Evolutionary conservation across 805 yeast species (phyloP).

Genomic region (Wickerhamiella spandovensis): DNA sequence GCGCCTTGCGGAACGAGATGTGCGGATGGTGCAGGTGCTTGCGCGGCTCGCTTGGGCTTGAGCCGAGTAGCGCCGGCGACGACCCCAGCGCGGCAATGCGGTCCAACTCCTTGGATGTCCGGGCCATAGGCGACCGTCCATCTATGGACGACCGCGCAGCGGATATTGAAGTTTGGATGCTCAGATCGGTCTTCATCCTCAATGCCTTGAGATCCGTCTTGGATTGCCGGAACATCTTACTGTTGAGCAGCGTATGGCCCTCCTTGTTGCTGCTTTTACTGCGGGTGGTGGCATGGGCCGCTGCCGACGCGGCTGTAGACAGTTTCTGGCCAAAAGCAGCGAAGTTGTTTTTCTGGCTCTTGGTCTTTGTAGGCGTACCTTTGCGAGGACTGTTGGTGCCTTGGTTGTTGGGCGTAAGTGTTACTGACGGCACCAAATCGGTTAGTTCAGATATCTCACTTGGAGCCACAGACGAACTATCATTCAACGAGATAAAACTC

Average conservation of each 20-base stretch:
- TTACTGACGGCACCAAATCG: not conserved
- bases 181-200: slow-evolving; percentile 19
- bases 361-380: not conserved
- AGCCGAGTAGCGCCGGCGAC: not conserved
- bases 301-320: slow-evolving; percentile 23
- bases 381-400: not conserved
- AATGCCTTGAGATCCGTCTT: slow-evolving; percentile 18
- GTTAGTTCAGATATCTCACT: not conserved
- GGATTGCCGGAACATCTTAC: slow-evolving; percentile 25
- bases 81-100: slow-evolving; percentile 26
- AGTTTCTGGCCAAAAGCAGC: slow-evolving; percentile 18
- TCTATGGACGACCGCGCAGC: slow-evolving; percentile 18
- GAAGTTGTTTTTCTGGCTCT: slow-evolving; percentile 15
- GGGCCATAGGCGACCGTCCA: slow-evolving; percentile 20
- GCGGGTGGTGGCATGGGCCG: slow-evolving; percentile 20
- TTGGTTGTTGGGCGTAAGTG: not conserved
- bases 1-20: slow-evolving; percentile 26
- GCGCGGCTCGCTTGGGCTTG: not conserved
- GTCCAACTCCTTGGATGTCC: slow-evolving; percentile 25
- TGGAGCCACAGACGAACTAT: not conserved
- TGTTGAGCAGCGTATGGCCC: slow-evolving; percentile 15
- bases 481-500: not conserved
- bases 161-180: slow-evolving; percentile 10
- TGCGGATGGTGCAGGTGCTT: slow-evolving; percentile 19
- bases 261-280: slow-evolving; percentile 1